These are phyloP conservation scores for Pestalotiopsis fici DNA, from an alignment of 2,329 filamentous ascomycete genomes.

Conservation along the genomic window DNA sequence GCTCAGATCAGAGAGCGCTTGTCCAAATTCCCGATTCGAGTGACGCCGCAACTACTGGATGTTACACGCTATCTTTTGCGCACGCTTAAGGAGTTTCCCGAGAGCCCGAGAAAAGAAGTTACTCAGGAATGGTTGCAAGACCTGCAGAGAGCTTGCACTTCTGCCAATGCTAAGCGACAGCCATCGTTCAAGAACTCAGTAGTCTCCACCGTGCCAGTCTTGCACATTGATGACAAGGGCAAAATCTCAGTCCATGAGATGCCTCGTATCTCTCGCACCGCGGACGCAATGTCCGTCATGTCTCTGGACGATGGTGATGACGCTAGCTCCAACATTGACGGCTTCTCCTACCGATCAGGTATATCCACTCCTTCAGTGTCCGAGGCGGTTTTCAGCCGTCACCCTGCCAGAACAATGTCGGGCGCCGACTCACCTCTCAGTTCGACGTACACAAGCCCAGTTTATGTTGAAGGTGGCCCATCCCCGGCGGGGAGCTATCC, in stretches of 20 bases:
- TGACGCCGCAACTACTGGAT: constrained; percentile 9
- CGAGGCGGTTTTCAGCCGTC: constrained; percentile 1
- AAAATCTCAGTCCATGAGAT: constrained; percentile 9
- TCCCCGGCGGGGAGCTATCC: not conserved
- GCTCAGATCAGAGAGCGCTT: constrained; percentile 5
- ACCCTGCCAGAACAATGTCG: not conserved
- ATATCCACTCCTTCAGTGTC: constrained; percentile 1
- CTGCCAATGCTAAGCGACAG: not conserved
- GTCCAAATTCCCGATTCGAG: constrained; percentile 4
- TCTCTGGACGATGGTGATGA: not conserved
- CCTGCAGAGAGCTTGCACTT: constrained; percentile 6
- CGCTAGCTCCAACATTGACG: not conserved
- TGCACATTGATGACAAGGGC: constrained; percentile 9
- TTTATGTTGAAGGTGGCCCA: not conserved
- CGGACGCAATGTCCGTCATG: not conserved
- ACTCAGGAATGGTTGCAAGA: constrained; percentile 8
- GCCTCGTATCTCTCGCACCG: not conserved
- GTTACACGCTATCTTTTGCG: not conserved
- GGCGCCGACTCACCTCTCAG: not conserved
- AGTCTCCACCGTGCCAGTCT: constrained; percentile 8
- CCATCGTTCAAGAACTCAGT: constrained; percentile 10
- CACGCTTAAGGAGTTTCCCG: not conserved
- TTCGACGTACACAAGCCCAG: not conserved
- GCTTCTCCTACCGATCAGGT: not conserved
- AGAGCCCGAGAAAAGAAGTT: not conserved